Conservation (phyloP, 495 filamentous ascomycete species). For the Neurospora sp. region DNA sequence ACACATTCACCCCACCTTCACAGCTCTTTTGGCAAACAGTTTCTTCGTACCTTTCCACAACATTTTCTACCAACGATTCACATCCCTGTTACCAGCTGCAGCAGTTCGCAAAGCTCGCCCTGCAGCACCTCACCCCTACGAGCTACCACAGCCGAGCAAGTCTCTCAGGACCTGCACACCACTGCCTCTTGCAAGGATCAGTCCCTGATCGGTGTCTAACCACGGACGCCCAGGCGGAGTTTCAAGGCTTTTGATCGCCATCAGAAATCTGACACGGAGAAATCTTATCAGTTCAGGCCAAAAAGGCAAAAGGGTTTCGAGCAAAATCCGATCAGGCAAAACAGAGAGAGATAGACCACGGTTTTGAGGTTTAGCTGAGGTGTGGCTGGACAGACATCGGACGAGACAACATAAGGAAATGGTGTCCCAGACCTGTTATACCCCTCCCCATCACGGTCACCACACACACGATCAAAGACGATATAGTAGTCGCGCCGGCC, state of each 20-base stretch:
- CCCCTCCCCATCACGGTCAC: slow-evolving; percentile 17
- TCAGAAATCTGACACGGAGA: neutral
- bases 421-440: slow-evolving; percentile 33
- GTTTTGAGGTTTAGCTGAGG: neutral
- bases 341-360: neutral
- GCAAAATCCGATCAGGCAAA: neutral
- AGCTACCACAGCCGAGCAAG: neutral
- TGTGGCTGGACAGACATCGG: slow-evolving; percentile 9
- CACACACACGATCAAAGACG: slow-evolving; percentile 14
- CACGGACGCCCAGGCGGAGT: neutral
- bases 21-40: neutral
- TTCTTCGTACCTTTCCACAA: neutral
- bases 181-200: slow-evolving; percentile 8
- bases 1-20: neutral
- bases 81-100: neutral
- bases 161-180: neutral
- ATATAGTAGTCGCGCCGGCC: slow-evolving; percentile 31
- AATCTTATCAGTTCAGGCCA: neutral
- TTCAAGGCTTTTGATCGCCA: neutral
- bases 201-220: slow-evolving; percentile 7
- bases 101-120: neutral
- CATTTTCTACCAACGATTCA: neutral
- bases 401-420: slow-evolving; percentile 14
- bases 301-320: neutral
- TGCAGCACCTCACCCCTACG: neutral